These are phyloP conservation scores for Prototheca stagnorum DNA, from an alignment of 163 green algal species.

Conservation along the genomic window DNA sequence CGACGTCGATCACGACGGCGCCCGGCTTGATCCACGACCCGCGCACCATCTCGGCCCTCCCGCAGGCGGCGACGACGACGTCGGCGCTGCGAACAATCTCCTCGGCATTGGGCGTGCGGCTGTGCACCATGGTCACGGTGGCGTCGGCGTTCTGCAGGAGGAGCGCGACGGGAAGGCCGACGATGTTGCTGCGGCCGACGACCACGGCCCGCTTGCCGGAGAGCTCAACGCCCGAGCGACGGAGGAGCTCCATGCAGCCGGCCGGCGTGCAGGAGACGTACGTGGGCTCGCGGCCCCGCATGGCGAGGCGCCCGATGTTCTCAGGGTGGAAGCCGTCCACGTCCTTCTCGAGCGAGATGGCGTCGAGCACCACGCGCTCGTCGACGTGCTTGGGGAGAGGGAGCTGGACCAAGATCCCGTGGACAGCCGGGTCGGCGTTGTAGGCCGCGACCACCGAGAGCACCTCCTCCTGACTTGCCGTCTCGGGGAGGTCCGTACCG, in stretches of 20 bases:
- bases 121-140: constrained; percentile 87
- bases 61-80: constrained; percentile 86
- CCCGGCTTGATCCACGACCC: constrained; percentile 70
- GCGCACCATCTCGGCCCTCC: constrained; percentile 63
- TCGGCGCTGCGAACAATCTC: constrained; percentile 65
- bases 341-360: constrained; percentile 84
- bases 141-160: constrained; percentile 72
- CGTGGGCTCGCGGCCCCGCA: constrained; percentile 66
- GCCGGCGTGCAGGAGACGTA: constrained; percentile 88
- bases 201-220: constrained; percentile 74
- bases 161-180: constrained; percentile 80
- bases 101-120: constrained; percentile 47
- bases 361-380: constrained; percentile 74
- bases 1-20: constrained; percentile 89
- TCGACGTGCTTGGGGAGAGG: constrained; percentile 85
- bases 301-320: constrained; percentile 83
- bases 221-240: constrained; percentile 42
- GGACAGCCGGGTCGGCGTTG: constrained; percentile 72
- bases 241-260: constrained; percentile 86
- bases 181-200: constrained; percentile 92
- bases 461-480: constrained; percentile 55
- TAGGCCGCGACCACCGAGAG: constrained; percentile 50
- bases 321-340: constrained; percentile 92
- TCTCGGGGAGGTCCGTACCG: constrained; percentile 55
- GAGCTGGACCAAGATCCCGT: constrained; percentile 96